A percentile compares a stretch with the other conserved stretches of the same genome.
phyloP scores from a whole-genome alignment of 306 rosid genomes.

The Prunus mira region DNA sequence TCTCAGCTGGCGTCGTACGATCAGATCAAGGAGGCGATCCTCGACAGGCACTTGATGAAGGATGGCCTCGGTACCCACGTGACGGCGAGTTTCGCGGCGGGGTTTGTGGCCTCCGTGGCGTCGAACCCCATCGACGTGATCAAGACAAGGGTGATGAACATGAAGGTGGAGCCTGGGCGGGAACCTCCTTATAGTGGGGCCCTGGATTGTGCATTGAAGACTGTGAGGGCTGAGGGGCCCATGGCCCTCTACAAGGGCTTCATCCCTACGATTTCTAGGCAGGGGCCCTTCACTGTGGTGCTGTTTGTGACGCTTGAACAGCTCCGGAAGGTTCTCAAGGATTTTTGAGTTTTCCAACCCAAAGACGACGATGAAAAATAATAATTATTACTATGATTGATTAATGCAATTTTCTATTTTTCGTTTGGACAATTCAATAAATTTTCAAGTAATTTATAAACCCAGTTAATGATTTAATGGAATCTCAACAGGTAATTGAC shows the following conservation, averaged over 20 bases:
- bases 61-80: slow-evolving; percentile 83
- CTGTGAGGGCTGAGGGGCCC: slow-evolving; percentile 72
- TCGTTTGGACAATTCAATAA: not conserved
- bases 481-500: no score
- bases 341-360: slow-evolving; percentile 20
- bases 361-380: slow-evolving; percentile 13
- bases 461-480: no score
- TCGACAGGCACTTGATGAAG: slow-evolving; percentile 50
- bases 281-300: slow-evolving; percentile 85
- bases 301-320: slow-evolving; percentile 88
- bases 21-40: slow-evolving; percentile 60
- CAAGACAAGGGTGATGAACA: slow-evolving; percentile 88
- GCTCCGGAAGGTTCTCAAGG: slow-evolving; percentile 60
- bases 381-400: not conserved
- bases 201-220: slow-evolving; percentile 68
- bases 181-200: slow-evolving; percentile 63
- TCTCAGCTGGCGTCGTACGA: slow-evolving; percentile 87
- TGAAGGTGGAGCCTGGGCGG: slow-evolving; percentile 63
- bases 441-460: no score
- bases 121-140: slow-evolving; percentile 92
- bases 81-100: slow-evolving; percentile 81
- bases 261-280: slow-evolving; percentile 76
- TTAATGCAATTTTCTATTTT: not conserved
- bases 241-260: slow-evolving; percentile 87
- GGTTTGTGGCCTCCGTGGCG: slow-evolving; percentile 84